Evolutionary conservation across 2,329 filamentous ascomycete species (phyloP), one percentile per base, ranked within the genome.

Genomic region (Acephala macrosclerotiorum): DNA sequence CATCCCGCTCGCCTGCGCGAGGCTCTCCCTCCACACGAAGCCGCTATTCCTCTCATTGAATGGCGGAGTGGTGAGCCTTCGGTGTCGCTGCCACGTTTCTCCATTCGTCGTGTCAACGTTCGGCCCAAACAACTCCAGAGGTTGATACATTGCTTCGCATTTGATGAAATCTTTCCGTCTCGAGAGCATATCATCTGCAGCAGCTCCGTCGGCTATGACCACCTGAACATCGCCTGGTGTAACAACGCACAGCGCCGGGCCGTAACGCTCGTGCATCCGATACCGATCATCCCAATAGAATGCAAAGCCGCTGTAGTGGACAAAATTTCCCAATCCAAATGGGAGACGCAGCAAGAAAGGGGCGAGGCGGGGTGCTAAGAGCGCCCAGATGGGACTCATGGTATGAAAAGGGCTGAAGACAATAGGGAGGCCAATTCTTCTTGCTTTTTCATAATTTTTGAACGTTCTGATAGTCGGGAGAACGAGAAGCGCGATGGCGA

Each of bases 11-110:
- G 75, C 69, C 65, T 80, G 79, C 1, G 66, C 66, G 14, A 77
- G 58, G 16, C 76, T 70, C 66, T 79, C 77, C 4, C 71, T 61
- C 79, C 80, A 81, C 2, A 83, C 81, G 3, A 78, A 66, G 5
- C 66, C 66, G 38, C 78, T 80, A 45, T 77, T 79, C 47, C 77
- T 75, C 65, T 84, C 81, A 49, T 80, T 82, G 71, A 84, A 83
- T 6, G 77, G 75, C 0, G 79, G 75, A 3, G 79, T 77, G 3
- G 77, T 80, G 25, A 82, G 73, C 58, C 77, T 79, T 11, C 81
- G 76, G 61, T 83, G 81, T 33, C 80, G 76, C n/a, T 77, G 68
- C 81, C 81, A 83, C 16, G 78, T 75, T 26, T 75, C 67, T 29
- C 77, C 76, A 68, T 76, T 60, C 56, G 76, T 69, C 3, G 74